phyloP scores from a whole-genome alignment of 2,329 filamentous ascomycete species.

The Eutypella sp. region DNA sequence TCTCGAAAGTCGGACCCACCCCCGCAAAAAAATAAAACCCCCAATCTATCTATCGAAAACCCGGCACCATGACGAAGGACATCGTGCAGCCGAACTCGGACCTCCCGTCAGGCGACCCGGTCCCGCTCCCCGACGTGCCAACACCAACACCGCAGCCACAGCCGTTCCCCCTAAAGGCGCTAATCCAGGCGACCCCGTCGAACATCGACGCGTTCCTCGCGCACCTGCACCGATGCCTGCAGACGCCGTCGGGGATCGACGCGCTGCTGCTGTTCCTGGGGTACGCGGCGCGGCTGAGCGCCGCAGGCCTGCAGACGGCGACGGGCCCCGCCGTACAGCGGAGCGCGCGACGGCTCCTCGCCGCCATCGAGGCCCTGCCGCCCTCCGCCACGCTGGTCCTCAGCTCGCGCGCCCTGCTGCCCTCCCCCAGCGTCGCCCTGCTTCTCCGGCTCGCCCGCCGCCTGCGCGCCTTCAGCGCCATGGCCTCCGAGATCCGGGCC shows the following conservation, averaged over 20 bases:
- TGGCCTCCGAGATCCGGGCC: conserved; percentile 67
- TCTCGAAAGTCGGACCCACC: too few species aligned
- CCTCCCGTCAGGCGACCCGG: conserved; percentile 32
- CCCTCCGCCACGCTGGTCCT: conserved; percentile 43
- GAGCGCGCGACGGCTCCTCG: conserved; percentile 46
- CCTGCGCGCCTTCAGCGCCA: conserved; percentile 56
- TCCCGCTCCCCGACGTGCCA: conserved; percentile 22
- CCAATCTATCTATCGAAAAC: too few species aligned
- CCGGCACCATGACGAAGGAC: too few species aligned
- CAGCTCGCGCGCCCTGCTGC: conserved; percentile 31
- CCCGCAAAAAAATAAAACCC: too few species aligned
- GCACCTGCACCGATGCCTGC: conserved; percentile 58
- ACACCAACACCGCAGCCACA: conserved; percentile 18
- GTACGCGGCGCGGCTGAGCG: conserved; percentile 58
- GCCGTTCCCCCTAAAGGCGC: conserved; percentile 20
- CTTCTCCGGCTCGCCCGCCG: conserved; percentile 46
- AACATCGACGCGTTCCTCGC: conserved; percentile 49
- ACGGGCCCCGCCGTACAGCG: conserved; percentile 53
- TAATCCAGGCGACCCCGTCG: conserved; percentile 32
- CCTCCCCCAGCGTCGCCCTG: conserved; percentile 31
- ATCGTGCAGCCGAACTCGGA: conserved; percentile 22
- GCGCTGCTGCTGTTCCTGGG: conserved; percentile 62
- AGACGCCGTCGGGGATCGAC: conserved; percentile 65
- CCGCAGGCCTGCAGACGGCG: conserved; percentile 45
- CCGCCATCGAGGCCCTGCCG: conserved; percentile 47